Base-by-base conservation (phyloP, 805 yeast genomes). In the Starmerella stellata region DNA sequence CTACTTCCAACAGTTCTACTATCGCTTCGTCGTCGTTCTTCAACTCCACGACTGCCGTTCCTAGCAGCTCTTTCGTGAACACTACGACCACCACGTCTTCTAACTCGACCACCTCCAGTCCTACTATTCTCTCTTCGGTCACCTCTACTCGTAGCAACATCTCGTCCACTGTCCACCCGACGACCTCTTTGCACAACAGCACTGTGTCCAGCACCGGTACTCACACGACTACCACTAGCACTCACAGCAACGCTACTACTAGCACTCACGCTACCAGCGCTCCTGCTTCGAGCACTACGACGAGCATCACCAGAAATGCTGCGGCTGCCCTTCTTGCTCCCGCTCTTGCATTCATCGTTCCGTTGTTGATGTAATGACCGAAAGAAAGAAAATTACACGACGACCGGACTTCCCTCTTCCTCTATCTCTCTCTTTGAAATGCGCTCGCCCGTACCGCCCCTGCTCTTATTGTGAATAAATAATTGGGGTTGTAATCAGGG, bases 311-410 rank as follows among this genome's bases (percentile, higher is more conserved):
- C 19, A 19, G 11, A 21, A 20, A 24, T 13, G 41, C 24, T n/a
- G 41, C 35, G 21, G 44, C 45, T 3, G 35, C 39, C 27, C 27
- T 41, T 4, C 47, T 40, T 15, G 45, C 43, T 14, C 21, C 44
- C 31, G 15, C 38, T 16, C 41, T 44, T 15, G 47, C 45, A 1
- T 30, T 45, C 21, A 11, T 45, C 16, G 35, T 45, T 5, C 32
- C 32, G 16, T 13, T 29, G 32, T 15, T 29, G 16, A 5, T 29
- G 16, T 29, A 13, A 17, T 11, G n/a, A 25, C 29, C 29, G n/a
- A n/a, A n/a, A n/a, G n/a, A n/a, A n/a, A n/a, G n/a, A n/a, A n/a
- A n/a, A n/a, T n/a, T n/a, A n/a, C n/a, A n/a, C n/a, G n/a, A n/a
- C n/a, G n/a, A n/a, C n/a, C n/a, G n/a, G n/a, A n/a, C n/a, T n/a